Evolutionary conservation across 2,329 filamentous ascomycete genomes (phyloP), one percentile per base, ranked within the genome.

Genomic region (Boeremia exigua): DNA sequence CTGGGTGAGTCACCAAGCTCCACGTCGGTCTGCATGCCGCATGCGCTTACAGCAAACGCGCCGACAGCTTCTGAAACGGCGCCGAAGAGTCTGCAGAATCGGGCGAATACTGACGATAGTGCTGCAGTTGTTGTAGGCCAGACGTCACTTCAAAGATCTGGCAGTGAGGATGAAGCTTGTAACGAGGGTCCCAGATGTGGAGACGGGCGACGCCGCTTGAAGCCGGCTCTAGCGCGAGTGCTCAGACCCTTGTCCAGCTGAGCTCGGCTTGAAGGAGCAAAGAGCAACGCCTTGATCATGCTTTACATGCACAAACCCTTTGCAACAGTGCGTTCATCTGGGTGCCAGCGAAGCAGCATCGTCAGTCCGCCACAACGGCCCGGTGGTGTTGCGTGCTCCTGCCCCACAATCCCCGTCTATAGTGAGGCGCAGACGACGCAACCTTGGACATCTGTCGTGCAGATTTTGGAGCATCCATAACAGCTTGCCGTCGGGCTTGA

Each of bases 21-120:
- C 70, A 74, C 71, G 69, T 74, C 58, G 69, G 54, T 38, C 45
- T 66, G 67, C 69, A 72, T 71, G 65, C 65, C 48, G 48, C 52
- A 53, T 61, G 65, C 52, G 51, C 58, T 47, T 54, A 58, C 59
- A 58, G 29, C 38, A 53, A 23, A 52, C 49, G 58, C 48, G 59
- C 62, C 65, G 61, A 62, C 69, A 68, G 58, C 62, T 61, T 58
- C 54, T 70, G 70, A 72, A 75, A 74, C 69, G 48, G 46, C 57
- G 45, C 58, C 56, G 57, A 60, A 60, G 42, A 29, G 27, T 44
- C 37, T 47, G 48, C 36, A 55, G 57, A 58, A 54, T 59, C 48
- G 46, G 48, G 59, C 59, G 63, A 64, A 61, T 58, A 59, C 63
- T 60, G 65, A 59, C 43, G 60, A 61, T 54, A 58, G 59, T 55